Conservation (phyloP, 2,329 filamentous ascomycete genomes). For the Apiospora arundinis region DNA sequence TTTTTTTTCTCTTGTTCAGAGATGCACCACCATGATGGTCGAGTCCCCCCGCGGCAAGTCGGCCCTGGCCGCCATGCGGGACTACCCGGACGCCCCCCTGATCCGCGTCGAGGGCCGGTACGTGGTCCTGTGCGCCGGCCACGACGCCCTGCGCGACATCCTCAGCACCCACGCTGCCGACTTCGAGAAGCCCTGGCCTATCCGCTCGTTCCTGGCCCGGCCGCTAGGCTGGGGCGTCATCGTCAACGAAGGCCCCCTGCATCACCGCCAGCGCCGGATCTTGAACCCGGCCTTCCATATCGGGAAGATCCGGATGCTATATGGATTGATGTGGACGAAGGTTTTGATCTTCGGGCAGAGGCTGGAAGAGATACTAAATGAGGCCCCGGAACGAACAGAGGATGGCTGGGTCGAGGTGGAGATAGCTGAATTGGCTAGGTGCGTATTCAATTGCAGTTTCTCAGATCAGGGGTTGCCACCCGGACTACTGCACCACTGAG, state of each 20-base stretch:
- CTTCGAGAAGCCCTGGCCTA: conserved; percentile 66
- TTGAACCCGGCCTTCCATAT: conserved; percentile 69
- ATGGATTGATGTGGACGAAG: neutral
- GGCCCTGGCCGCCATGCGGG: neutral
- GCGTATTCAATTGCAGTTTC: neutral
- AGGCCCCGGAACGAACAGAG: neutral
- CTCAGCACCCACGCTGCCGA: conserved; percentile 73
- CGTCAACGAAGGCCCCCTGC: conserved; percentile 87
- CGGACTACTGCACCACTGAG: too few species aligned
- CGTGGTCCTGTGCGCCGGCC: conserved; percentile 52
- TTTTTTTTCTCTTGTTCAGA: neutral
- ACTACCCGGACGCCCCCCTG: neutral
- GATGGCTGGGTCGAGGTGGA: neutral
- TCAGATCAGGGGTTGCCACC: too few species aligned
- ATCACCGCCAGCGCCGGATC: conserved; percentile 65
- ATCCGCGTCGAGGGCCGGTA: conserved; percentile 26
- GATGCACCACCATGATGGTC: neutral
- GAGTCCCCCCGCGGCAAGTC: conserved; percentile 4
- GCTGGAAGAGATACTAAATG: conserved; percentile 81
- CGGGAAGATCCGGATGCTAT: neutral
- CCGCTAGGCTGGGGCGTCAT: conserved; percentile 76
- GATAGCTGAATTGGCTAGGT: neutral
- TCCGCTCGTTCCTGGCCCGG: conserved; percentile 63
- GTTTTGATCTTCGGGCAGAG: conserved; percentile 69
- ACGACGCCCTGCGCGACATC: conserved; percentile 72